Base-by-base conservation (phyloP, 306 rosid genomes). In the Prunus padus region DNA sequence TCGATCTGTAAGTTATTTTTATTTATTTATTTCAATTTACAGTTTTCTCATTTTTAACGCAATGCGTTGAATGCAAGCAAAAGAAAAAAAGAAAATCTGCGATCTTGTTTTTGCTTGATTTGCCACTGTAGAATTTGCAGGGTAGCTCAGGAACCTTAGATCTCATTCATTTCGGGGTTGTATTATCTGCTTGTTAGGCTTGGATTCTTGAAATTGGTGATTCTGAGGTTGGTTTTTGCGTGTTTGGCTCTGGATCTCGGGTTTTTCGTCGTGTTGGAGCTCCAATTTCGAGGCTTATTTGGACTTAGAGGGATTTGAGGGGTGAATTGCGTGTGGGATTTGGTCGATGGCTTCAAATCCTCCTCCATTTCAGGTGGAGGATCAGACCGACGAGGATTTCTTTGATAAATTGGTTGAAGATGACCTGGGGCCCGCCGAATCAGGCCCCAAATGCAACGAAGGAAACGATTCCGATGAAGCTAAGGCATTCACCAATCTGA, bases 351-450 rank as follows among this genome's bases (percentile, higher is more conserved):
- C 92, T 78, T 81, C 96, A 60, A 88, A 84, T 89, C 97, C 93
- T 79, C 80, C 86, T 90, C 92, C 97, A 78, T 88, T 85, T 67
- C 81, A 80, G 16, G 67, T 91, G 93, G 96, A 93, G 93, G 98
- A 93, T 91, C 93, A 88, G 73, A 85, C 97, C 37, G 96, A 91
- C 57, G 98, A 84, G 80, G 98, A 91, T 84, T 93, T 93, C 82
- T 93, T 93, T 59, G 98, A 93, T 83, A 93, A 89, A 81, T 82
- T 93, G 82, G 96, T 93, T 19, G 90, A 88, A 79, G 95, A 94
- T 75, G 97, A 89, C 54, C 70, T 76, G 49, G 84, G 31, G 57
- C 86, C 89, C 22, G 30, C 76, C 4, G 72, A 54, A 60, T 71
- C 74, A 22, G 85, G 79, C 52, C 44, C 80, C 46, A 59, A 73